These are phyloP conservation scores for Pyronema omphalodes DNA, from an alignment of 495 filamentous ascomycete genomes.

Conservation along the genomic window DNA sequence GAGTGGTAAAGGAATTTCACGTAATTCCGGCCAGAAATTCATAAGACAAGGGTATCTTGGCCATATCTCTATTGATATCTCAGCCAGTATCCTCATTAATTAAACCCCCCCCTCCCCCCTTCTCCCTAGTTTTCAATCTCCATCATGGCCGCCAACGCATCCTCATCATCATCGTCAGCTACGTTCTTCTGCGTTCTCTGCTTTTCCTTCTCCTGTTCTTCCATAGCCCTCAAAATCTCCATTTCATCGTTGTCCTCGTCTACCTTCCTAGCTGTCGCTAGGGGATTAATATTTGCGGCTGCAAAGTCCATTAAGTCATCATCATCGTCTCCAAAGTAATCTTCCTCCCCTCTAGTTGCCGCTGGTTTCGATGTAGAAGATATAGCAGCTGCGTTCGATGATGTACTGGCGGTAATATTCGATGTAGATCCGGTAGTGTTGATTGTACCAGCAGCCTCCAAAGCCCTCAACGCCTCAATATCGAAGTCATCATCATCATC, in stretches of 20 bases:
- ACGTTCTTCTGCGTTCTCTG: no score
- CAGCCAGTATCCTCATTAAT: no score
- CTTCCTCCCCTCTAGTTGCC: not conserved
- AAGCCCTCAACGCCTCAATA: constrained; percentile 17
- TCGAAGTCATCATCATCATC: constrained; percentile 9
- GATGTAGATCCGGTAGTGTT: not conserved
- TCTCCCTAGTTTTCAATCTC: no score
- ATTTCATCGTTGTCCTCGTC: constrained; percentile 40
- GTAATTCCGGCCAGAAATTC: no score
- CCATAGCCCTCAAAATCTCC: constrained; percentile 41
- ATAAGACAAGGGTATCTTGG: no score
- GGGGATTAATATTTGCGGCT: not conserved
- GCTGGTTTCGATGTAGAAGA: not conserved
- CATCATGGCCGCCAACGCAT: no score
- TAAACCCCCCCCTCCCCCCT: no score
- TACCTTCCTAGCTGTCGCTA: not conserved
- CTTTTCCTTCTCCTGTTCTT: not conserved
- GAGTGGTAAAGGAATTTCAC: no score
- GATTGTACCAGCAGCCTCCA: constrained; percentile 13
- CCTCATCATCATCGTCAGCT: no score
- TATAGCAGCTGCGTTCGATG: not conserved
- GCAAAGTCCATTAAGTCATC: not conserved
- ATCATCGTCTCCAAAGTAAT: constrained; percentile 11
- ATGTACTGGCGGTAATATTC: no score
- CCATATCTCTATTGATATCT: no score